Evolutionary conservation across 2,329 filamentous ascomycete species (phyloP).

Genomic region (Phaeosphaeria sp.): DNA sequence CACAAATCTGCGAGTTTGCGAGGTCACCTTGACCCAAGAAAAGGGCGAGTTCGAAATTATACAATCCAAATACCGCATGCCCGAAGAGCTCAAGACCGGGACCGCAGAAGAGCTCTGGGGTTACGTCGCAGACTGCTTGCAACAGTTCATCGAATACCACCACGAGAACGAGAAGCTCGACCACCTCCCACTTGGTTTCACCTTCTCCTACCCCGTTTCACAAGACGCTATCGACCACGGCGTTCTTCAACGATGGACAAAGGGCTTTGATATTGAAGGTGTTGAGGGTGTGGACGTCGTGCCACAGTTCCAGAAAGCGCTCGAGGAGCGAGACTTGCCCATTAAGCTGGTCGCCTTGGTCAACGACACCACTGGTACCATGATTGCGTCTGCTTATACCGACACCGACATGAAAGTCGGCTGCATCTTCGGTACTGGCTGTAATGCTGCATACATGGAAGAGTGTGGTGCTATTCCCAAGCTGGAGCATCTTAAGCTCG

Average conservation of each 20-base stretch:
- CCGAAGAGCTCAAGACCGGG: conserved; percentile 89
- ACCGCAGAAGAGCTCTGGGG: conserved; percentile 89
- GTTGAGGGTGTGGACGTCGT: conserved; percentile 93
- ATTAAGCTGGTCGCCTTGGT: conserved; percentile 93
- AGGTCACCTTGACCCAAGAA: conserved; percentile 85
- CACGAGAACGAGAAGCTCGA: conserved; percentile 70
- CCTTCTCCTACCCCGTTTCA: conserved; percentile 93
- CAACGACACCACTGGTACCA: conserved; percentile 96
- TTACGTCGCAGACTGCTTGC: conserved; percentile 90
- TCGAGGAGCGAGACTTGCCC: conserved; percentile 78
- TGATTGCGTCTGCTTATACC: conserved; percentile 97
- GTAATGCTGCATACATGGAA: conserved; percentile 99
- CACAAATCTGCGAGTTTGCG: conserved; percentile 93
- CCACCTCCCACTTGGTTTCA: conserved; percentile 84
- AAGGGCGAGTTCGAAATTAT: conserved; percentile 95
- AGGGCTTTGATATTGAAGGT: conserved; percentile 92
- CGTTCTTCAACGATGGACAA: conserved; percentile 93
- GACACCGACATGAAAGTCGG: conserved; percentile 91
- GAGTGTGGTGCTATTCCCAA: conserved; percentile 89
- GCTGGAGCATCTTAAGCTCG: conserved; percentile 87
- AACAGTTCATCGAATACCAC: conserved; percentile 90
- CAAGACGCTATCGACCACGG: conserved; percentile 95
- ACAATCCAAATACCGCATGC: conserved; percentile 95
- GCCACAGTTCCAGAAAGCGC: conserved; percentile 81
- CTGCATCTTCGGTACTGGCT: conserved; percentile 97